Percentiles rank a stretch among this genome's conserved stretches.
These are phyloP conservation scores for Epithele typhae DNA, from an alignment of 768 basidiomycete genomes.

Conservation along the genomic window DNA sequence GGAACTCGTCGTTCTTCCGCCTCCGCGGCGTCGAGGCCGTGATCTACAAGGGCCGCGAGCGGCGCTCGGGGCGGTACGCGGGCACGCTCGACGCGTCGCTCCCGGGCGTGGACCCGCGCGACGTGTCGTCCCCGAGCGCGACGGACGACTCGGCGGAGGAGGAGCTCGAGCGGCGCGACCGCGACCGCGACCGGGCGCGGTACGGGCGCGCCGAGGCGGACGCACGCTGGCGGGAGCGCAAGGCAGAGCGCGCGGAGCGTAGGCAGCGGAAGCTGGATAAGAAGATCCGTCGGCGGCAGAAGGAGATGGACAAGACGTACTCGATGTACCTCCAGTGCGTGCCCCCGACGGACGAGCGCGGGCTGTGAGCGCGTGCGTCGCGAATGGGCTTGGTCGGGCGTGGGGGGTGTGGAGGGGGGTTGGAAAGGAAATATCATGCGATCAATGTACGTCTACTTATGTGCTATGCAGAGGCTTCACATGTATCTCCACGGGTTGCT, in stretches of 20 bases:
- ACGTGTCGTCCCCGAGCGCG: conserved; percentile 36
- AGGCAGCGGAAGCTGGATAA: conserved; percentile 60
- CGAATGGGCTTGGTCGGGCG: too few species aligned
- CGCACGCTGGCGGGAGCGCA: conserved; percentile 43
- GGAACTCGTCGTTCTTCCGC: conserved; percentile 76
- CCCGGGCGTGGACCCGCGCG: conserved; percentile 41
- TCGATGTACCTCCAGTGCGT: conserved; percentile 54
- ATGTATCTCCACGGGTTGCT: too few species aligned
- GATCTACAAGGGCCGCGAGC: conserved; percentile 75
- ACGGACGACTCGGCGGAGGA: conserved; percentile 34
- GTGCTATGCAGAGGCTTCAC: too few species aligned
- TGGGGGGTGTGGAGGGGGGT: too few species aligned
- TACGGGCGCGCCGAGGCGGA: conserved; percentile 44
- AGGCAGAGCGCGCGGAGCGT: conserved; percentile 60
- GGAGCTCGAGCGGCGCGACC: conserved; percentile 31
- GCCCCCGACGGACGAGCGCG: conserved; percentile 21
- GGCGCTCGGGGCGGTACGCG: conserved; percentile 59
- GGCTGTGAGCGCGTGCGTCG: too few species aligned
- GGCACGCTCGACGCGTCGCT: conserved; percentile 54
- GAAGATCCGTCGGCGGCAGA: conserved; percentile 55
- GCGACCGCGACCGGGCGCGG: conserved; percentile 25
- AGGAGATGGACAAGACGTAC: conserved; percentile 59
- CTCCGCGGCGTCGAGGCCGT: conserved; percentile 73
- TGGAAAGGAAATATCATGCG: too few species aligned
- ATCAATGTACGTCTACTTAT: too few species aligned